Base-by-base conservation (phyloP, 2,329 filamentous ascomycete species). In the Cordyceps cicadae region DNA sequence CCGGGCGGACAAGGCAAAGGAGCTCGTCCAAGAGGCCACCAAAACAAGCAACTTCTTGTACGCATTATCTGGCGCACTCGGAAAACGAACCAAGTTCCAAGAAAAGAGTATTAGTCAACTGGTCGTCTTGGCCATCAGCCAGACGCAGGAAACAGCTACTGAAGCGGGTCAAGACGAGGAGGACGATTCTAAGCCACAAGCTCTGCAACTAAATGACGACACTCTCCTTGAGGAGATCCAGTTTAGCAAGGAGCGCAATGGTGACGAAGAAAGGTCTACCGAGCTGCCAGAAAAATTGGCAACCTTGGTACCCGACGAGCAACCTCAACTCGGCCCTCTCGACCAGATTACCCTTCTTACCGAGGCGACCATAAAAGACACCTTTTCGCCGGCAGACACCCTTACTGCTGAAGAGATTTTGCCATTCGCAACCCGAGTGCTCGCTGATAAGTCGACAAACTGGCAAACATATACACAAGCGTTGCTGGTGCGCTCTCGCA, bases 401-500 rank as follows among this genome's bases (percentile, higher is more conserved):
- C 78, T 99, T 0, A 97, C 92, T 0, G 83, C 92, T n/a, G 92
- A 97, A 74, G 91, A 97, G 70, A 93, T 96, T 5, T 75, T 96
- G 1, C 94, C 94, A 0, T 99, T 93, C 70, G 94, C 94, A 0
- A 88, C 87, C 1, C 85, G 94, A 46, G 94, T 97, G 0, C 80
- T 99, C 1, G 84, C 89, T 9, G 92, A 94, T 63, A 92, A 93
- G 66, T 89, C 89, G 51, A 93, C 91, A 0, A 99, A 97, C 72
- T 99, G 94, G 94, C 94, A 97, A 72, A 87, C 97, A 39, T 97
- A 97, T 71, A 97, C 94, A 0, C 92, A 97, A 70, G 94, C 92
- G 0, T 79, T 99, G 9, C 80, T 99, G 0, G 89, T 97, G 1
- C 84, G 94, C 50, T 96, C 90, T 63, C 83, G 94, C 17, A 93